phyloP scores from a whole-genome alignment of 129 eudicot species.

The Flaveria ramosissima region DNA sequence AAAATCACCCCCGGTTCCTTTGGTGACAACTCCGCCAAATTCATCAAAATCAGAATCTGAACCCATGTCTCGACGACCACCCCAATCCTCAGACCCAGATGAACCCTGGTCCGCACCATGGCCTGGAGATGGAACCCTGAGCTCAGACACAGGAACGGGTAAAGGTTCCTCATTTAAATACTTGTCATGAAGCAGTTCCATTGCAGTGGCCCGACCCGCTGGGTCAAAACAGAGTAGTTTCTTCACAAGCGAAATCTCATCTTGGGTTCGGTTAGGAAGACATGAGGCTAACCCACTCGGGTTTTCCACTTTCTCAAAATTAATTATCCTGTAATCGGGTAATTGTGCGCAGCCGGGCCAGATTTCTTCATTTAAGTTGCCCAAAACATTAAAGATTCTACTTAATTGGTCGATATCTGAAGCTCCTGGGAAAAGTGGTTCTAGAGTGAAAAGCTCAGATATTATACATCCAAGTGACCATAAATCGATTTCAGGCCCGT shows the following conservation, averaged over 20 bases:
- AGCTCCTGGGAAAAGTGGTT: slow-evolving; percentile 81
- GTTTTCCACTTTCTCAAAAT: slow-evolving; percentile 64
- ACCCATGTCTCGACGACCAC: slow-evolving; percentile 43
- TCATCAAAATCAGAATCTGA: slow-evolving; percentile 89
- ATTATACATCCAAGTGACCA: slow-evolving; percentile 95
- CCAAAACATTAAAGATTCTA: slow-evolving; percentile 67
- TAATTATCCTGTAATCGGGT: slow-evolving; percentile 73
- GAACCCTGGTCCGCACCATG: slow-evolving; percentile 53
- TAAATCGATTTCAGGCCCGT: slow-evolving; percentile 81
- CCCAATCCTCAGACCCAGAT: slow-evolving; percentile 53
- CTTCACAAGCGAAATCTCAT: slow-evolving; percentile 61
- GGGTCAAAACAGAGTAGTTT: slow-evolving; percentile 78
- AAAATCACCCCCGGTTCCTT: slow-evolving; percentile 50
- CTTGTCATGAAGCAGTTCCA: slow-evolving; percentile 90
- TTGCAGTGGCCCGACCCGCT: slow-evolving; percentile 77
- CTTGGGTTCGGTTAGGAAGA: slow-evolving; percentile 61
- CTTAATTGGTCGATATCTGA: slow-evolving; percentile 94
- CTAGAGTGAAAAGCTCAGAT: slow-evolving; percentile 80
- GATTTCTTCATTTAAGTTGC: slow-evolving; percentile 67
- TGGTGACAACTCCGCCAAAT: slow-evolving; percentile 57
- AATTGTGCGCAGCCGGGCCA: slow-evolving; percentile 76
- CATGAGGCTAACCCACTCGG: slow-evolving; percentile 79
- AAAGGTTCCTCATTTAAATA: slow-evolving; percentile 82
- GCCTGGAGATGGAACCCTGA: slow-evolving; percentile 58
- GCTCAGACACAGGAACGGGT: slow-evolving; percentile 63